Evolutionary conservation across 768 basidiomycete species (phyloP), one percentile per base, ranked within the genome.

Genomic region (Kwoniella sp.): DNA sequence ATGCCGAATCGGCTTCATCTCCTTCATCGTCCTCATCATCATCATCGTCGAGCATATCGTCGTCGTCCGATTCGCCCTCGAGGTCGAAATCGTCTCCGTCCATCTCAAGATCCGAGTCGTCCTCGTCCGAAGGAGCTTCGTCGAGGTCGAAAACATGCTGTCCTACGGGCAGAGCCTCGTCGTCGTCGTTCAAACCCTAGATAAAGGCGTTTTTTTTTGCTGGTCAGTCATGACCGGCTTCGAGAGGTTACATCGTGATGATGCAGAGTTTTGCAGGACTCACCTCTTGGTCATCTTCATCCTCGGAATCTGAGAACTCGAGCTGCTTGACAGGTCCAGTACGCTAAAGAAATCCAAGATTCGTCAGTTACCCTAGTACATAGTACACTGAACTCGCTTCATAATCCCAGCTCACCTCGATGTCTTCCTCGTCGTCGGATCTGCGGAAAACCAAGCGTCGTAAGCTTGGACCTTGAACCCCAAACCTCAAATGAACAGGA

Each of bases 121-220:
- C 73, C 23, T 63, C 70, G 12, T 68, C 70, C 26, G 62, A 52
- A 22, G 77, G 77, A 23, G 75, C 73, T 60, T 71, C 71, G 48
- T 75, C 78, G 13, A 79, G 71, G 60, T 77, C 78, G 63, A 79
- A 79, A 5, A 55, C 67, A 65, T 79, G 78, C 37, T 63, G 64
- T 23, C 73, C 69, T 31, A 63, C 25, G 13, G 72, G 73, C 15
- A 70, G 30, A 4, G 66, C 65, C 51, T 78, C 77, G 30, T 71
- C 66, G 41, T 68, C 73, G 29, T 69, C 75, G 56, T 71, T 67
- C 1, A 65, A 59, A 29, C 34, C 52, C 52, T 70, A 22, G 17
- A 34, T 12, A 26, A 9, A 15, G 3, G 4, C 13, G 17, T 31
- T 23, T 11, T 25, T 50, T 22, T 57, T 41, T 25, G 28, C 47